phyloP scores from a whole-genome alignment of 2,329 filamentous ascomycete genomes.

The Aspergillus hiratsukae region DNA sequence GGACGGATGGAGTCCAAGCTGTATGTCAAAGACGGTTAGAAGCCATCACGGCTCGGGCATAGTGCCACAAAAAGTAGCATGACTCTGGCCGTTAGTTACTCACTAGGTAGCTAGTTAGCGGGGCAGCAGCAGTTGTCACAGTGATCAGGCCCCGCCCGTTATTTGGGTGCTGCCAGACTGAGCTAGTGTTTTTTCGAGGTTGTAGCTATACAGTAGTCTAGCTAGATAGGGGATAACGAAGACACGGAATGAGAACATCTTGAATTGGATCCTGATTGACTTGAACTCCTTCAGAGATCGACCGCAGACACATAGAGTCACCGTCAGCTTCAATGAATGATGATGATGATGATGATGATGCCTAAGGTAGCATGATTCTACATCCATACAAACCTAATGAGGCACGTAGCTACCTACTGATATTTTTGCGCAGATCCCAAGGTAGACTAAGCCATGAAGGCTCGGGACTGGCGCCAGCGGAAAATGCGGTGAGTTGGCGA shows the following conservation, averaged over 20 bases:
- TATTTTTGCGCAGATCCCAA: background rate
- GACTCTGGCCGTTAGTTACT: background rate
- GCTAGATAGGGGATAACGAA: background rate
- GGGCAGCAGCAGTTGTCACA: slow-evolving; percentile 12
- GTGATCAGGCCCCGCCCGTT: slow-evolving; percentile 4
- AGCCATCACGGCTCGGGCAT: background rate
- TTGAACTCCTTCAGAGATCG: background rate
- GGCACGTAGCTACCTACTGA: background rate
- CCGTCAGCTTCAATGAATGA: background rate
- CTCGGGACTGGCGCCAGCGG: background rate
- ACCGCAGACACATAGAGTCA: background rate
- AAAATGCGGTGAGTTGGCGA: background rate
- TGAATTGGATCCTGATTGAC: background rate
- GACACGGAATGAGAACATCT: background rate
- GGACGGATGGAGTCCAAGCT: slow-evolving; percentile 4
- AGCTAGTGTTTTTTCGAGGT: background rate
- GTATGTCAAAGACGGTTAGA: background rate
- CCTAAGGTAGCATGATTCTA: background rate
- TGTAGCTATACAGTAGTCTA: too few species aligned
- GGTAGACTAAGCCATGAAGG: background rate
- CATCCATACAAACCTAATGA: background rate
- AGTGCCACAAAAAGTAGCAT: background rate
- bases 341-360: background rate
- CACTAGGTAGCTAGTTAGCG: slow-evolving; percentile 7
- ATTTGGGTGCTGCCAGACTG: background rate